A percentile compares a stretch with the other conserved stretches of the same genome.
Conservation (phyloP, 106 monocot genomes). For the Dendrobium huoshanense region DNA sequence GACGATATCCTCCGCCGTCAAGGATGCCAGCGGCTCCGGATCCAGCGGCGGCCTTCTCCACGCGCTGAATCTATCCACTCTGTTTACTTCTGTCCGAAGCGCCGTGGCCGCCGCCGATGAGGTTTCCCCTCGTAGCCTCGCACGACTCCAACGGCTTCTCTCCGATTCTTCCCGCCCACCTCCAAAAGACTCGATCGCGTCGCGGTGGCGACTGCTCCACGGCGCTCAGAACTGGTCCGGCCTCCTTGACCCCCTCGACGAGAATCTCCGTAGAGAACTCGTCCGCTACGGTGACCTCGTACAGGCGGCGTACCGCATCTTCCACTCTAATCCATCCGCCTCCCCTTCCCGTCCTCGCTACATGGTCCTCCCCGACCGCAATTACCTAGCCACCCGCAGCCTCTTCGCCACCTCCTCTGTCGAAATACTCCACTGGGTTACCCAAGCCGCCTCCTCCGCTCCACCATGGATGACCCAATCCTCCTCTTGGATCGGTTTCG, state of each 20-base stretch:
- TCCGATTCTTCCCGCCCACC: slow-evolving; percentile 36
- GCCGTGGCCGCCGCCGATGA: slow-evolving; percentile 17
- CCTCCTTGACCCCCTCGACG: slow-evolving; percentile 77
- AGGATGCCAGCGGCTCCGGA: not conserved
- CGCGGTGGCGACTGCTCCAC: slow-evolving; percentile 53
- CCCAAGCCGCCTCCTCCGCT: not conserved
- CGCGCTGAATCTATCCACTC: slow-evolving; percentile 32
- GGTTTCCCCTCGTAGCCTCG: slow-evolving; percentile 59
- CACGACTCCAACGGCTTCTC: slow-evolving; percentile 51
- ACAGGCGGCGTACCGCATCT: slow-evolving; percentile 57
- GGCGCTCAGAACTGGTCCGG: slow-evolving; percentile 51
- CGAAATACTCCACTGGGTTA: slow-evolving; percentile 15
- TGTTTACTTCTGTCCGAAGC: slow-evolving; percentile 18
- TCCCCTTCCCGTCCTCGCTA: slow-evolving; percentile 7
- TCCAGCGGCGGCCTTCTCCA: slow-evolving; percentile 12
- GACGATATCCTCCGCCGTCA: not conserved
- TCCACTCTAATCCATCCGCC: slow-evolving; percentile 17
- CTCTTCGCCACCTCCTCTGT: slow-evolving; percentile 36
- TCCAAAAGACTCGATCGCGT: slow-evolving; percentile 41
- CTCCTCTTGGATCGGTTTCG: slow-evolving; percentile 58
- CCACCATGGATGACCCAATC: slow-evolving; percentile 28
- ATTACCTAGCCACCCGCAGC: slow-evolving; percentile 23
- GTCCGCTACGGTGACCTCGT: slow-evolving; percentile 76
- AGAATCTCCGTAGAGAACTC: slow-evolving; percentile 79
- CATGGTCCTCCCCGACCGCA: slow-evolving; percentile 28